phyloP scores from a whole-genome alignment of 306 rosid species.

The Astragalus glycyphyllos region DNA sequence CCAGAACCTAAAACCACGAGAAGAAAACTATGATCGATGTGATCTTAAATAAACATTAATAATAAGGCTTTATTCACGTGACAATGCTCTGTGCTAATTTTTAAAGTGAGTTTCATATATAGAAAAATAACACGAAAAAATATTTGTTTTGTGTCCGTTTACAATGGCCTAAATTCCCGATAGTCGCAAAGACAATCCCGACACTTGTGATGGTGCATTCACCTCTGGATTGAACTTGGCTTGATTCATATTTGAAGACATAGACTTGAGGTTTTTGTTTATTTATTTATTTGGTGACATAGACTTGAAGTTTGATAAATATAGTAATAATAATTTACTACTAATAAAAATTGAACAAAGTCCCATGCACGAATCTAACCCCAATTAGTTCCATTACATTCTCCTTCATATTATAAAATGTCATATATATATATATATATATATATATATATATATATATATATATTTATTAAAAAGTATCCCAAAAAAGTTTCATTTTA shows the following conservation, averaged over 20 bases:
- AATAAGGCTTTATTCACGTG: constrained; percentile 40
- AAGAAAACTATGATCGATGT: constrained; percentile 38
- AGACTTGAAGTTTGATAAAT: too few relatives aligned
- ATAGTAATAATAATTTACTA: too few relatives aligned
- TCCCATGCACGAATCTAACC: too few relatives aligned
- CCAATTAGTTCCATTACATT: too few relatives aligned
- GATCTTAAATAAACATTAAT: constrained; percentile 33
- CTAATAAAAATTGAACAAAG: too few relatives aligned
- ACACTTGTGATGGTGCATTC: constrained; percentile 47
- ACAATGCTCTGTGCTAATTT: constrained; percentile 1
- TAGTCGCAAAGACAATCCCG: constrained; percentile 42
- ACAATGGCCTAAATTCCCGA: constrained; percentile 64
- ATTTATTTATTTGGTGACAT: too few relatives aligned
- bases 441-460: too few relatives aligned
- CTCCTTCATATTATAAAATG: too few relatives aligned
- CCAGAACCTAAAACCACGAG: constrained; percentile 59
- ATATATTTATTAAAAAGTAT: too few relatives aligned
- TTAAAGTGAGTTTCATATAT: constrained; percentile 7
- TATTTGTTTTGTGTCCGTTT: constrained; percentile 49
- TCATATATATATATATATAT: too few relatives aligned
- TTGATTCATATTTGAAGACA: constrained; percentile 52
- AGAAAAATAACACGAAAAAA: neutral
- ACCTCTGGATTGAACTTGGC: constrained; percentile 45
- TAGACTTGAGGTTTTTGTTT: neutral
- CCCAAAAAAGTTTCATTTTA: too few relatives aligned